Evolutionary conservation across 257 asterid genomes (phyloP).

Genomic region (Plantago major): DNA sequence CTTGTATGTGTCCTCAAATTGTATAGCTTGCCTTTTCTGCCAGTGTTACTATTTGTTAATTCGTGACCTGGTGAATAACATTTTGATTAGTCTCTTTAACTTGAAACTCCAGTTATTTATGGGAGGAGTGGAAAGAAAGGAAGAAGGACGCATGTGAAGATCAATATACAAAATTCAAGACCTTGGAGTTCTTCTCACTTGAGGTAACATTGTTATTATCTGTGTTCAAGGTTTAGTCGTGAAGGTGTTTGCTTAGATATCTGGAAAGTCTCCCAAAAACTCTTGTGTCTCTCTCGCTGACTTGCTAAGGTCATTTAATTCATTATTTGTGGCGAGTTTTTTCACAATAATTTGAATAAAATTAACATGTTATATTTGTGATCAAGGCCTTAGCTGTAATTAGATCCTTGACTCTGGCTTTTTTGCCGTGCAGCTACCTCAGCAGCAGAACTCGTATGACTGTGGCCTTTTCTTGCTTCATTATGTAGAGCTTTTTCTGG

Average conservation of each 20-base stretch:
- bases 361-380: constrained; percentile 8
- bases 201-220: constrained; percentile 48
- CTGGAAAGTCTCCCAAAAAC: constrained; percentile 8
- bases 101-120: constrained; percentile 64
- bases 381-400: neutral
- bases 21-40: constrained; percentile 15
- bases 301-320: neutral
- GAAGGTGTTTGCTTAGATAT: constrained; percentile 8
- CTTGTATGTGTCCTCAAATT: neutral
- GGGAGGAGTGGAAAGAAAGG: constrained; percentile 97
- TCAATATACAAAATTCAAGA: constrained; percentile 54
- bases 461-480: constrained; percentile 98
- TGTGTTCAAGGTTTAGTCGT: neutral
- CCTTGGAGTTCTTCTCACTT: constrained; percentile 65
- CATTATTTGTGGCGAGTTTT: constrained; percentile 9
- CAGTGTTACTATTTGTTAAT: constrained; percentile 6
- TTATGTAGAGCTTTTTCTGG: constrained; percentile 83
- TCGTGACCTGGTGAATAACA: constrained; percentile 7
- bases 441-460: constrained; percentile 81
- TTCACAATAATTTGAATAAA: constrained; percentile 10
- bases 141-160: constrained; percentile 57
- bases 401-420: constrained; percentile 23
- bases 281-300: constrained; percentile 1
- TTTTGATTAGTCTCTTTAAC: constrained; percentile 18
- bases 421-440: constrained; percentile 69